A percentile compares a stretch with the other conserved stretches of the same genome.
These are phyloP conservation scores for Macrolepiota dolichaula DNA, from an alignment of 768 basidiomycete genomes.

Conservation along the genomic window DNA sequence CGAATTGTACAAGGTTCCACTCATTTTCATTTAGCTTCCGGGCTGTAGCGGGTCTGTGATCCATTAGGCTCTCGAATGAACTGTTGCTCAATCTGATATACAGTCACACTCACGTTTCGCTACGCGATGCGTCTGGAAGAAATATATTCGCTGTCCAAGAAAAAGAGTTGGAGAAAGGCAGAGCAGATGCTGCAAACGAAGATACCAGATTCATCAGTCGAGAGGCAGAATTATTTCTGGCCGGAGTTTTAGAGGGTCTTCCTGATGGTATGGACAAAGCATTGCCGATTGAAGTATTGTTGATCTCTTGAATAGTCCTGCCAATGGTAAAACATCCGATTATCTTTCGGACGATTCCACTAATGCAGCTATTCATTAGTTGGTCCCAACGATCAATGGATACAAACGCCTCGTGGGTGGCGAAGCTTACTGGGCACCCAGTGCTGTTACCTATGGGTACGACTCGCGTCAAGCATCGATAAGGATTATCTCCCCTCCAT, in stretches of 20 bases:
- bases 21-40: slow-evolving; percentile 61
- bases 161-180: slow-evolving; percentile 55
- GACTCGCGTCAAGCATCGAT: slow-evolving; percentile 93
- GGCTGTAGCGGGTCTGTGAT: slow-evolving; percentile 83
- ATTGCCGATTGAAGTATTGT: background rate
- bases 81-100: background rate
- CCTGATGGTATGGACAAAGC: slow-evolving; percentile 64
- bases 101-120: slow-evolving; percentile 90
- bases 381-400: slow-evolving; percentile 91
- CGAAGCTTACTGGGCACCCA: slow-evolving; percentile 93
- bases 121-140: slow-evolving; percentile 61
- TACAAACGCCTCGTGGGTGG: slow-evolving; percentile 96
- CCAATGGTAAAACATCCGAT: slow-evolving; percentile 57
- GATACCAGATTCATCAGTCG: slow-evolving; percentile 86
- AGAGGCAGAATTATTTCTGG: slow-evolving; percentile 90
- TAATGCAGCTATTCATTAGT: slow-evolving; percentile 30
- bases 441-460: slow-evolving; percentile 91
- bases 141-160: slow-evolving; percentile 80
- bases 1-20: background rate
- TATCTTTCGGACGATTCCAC: background rate
- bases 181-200: slow-evolving; percentile 67
- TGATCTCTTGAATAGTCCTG: slow-evolving; percentile 49
- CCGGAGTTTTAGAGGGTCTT: slow-evolving; percentile 86
- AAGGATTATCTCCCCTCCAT: slow-evolving; percentile 89
- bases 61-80: background rate